A percentile compares a stretch with the other conserved stretches of the same genome.
Conservation (phyloP, 352 stramenopile genomes). For the Peronospora farinosa region DNA sequence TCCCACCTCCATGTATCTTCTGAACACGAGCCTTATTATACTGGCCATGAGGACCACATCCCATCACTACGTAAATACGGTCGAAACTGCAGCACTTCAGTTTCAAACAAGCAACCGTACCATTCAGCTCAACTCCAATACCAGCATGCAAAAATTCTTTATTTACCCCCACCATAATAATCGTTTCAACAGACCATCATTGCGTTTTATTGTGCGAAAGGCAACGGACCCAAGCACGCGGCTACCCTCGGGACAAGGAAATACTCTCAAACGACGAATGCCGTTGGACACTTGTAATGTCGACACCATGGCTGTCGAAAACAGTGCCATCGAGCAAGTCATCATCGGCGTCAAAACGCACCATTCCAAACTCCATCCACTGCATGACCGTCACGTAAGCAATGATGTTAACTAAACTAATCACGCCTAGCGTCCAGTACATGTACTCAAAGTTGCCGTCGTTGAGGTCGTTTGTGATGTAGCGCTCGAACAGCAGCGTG, state of each 20-base stretch:
- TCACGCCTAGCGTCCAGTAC: slow-evolving; percentile 74
- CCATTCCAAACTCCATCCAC: slow-evolving; percentile 86
- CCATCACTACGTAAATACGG: too few relatives aligned
- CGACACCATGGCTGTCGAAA: slow-evolving; percentile 50
- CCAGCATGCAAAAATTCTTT: slow-evolving; percentile 16
- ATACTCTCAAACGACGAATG: slow-evolving; percentile 81
- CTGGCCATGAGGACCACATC: too few relatives aligned
- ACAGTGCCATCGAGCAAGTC: slow-evolving; percentile 57
- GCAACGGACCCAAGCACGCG: background rate
- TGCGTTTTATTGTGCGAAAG: slow-evolving; percentile 8
- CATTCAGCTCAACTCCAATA: slow-evolving; percentile 3
- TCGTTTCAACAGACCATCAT: slow-evolving; percentile 29
- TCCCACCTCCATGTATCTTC: too few relatives aligned
- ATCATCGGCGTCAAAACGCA: slow-evolving; percentile 60
- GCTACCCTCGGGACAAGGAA: slow-evolving; percentile 40
- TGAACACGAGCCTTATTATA: too few relatives aligned
- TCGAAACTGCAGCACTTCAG: too few relatives aligned
- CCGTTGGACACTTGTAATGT: slow-evolving; percentile 62
- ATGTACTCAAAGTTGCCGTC: slow-evolving; percentile 86
- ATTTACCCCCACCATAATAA: slow-evolving; percentile 33
- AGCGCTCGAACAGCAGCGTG: slow-evolving; percentile 76
- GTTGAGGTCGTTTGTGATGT: slow-evolving; percentile 70
- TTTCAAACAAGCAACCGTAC: too few relatives aligned
- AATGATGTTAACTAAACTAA: slow-evolving; percentile 69
- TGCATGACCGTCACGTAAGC: slow-evolving; percentile 77